Evolutionary conservation across 129 eudicot species (phyloP).

Genomic region (Rutidosis leptorrhynchoides): DNA sequence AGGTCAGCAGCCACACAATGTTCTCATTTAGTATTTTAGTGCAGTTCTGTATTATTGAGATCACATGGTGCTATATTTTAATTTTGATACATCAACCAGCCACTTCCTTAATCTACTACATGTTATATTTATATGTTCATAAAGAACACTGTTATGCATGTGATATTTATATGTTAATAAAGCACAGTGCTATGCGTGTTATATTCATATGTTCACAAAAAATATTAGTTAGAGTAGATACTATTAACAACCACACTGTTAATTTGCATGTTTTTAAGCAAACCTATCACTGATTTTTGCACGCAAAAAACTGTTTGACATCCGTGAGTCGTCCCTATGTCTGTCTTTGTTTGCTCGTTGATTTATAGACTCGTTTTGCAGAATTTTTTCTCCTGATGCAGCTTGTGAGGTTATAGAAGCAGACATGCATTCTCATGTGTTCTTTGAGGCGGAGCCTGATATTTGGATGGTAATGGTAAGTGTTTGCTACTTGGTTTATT

Average conservation of each 20-base stretch:
- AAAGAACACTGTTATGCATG: too few species aligned
- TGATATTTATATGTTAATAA: background rate
- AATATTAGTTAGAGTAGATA: background rate
- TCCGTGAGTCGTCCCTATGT: background rate
- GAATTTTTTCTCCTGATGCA: slow-evolving; percentile 96
- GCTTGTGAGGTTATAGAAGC: slow-evolving; percentile 99
- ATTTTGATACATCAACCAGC: background rate
- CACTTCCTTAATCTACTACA: background rate
- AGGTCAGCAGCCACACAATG: slow-evolving; percentile 45
- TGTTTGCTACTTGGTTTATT: slow-evolving; percentile 4
- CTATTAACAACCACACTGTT: background rate
- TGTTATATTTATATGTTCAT: background rate
- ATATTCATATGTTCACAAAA: background rate
- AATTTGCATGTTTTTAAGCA: too few species aligned
- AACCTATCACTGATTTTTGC: background rate
- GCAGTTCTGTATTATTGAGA: background rate
- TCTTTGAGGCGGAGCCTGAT: slow-evolving; percentile 94
- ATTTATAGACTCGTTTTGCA: slow-evolving; percentile 32
- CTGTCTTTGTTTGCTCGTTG: slow-evolving; percentile 16
- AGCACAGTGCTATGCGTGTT: too few species aligned
- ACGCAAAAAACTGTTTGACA: background rate
- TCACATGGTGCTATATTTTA: background rate
- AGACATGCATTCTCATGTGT: slow-evolving; percentile 86
- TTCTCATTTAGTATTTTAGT: background rate
- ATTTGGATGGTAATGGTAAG: slow-evolving; percentile 98